Evolutionary conservation across 331 rosid genomes (phyloP).

Genomic region (Arachis monticola): DNA sequence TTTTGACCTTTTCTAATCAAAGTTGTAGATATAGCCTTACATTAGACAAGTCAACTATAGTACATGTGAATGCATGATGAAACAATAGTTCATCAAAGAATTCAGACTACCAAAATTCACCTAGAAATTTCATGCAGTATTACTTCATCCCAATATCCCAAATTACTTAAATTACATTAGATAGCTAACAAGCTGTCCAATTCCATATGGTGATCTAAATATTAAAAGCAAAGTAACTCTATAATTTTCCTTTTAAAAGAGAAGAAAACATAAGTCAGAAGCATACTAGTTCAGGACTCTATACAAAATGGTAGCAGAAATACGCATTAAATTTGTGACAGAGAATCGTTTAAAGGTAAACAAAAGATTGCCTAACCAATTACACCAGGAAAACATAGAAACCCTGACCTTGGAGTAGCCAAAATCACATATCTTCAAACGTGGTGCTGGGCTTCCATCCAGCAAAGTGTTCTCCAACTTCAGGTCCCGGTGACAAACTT

Average conservation of each 20-base stretch:
- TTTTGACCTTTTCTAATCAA: not conserved
- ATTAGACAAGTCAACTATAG: conserved; percentile 24
- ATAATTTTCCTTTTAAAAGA: not conserved
- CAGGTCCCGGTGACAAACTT: conserved; percentile 95
- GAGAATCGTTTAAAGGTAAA: not conserved
- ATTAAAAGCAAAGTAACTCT: not conserved
- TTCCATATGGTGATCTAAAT: conserved; percentile 4
- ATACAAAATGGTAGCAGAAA: not conserved
- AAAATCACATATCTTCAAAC: conserved; percentile 90
- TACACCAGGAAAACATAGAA: conserved; percentile 18
- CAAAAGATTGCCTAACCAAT: conserved; percentile 8
- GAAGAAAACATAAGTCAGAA: not conserved
- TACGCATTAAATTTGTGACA: not conserved
- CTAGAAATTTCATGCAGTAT: not conserved
- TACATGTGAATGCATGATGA: not conserved
- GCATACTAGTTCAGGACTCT: not conserved
- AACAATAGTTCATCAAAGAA: conserved; percentile 4
- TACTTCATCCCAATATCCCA: not conserved
- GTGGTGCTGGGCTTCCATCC: conserved; percentile 95
- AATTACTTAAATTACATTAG: not conserved
- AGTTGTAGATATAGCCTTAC: conserved; percentile 1
- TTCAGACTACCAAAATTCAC: conserved; percentile 8
- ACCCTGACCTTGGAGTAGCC: conserved; percentile 83
- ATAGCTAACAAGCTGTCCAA: conserved; percentile 15
- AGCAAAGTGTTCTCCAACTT: conserved; percentile 89